Percentiles rank a stretch among this genome's conserved stretches.
Conservation (phyloP, 176 grass and related monocot species). For the Bonia amplexicaulis region DNA sequence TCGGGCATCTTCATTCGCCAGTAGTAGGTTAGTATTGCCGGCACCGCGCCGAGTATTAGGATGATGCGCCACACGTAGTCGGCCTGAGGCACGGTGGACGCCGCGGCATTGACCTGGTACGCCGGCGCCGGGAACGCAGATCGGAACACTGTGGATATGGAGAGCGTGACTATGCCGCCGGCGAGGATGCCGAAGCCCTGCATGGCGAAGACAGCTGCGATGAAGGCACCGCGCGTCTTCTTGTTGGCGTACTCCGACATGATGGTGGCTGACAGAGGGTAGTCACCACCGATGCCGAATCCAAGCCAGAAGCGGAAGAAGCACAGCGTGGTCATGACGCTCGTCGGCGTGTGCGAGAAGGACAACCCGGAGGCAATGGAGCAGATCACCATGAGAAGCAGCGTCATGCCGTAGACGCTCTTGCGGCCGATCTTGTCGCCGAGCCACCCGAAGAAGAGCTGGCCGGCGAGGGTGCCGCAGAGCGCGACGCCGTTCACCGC, state of each 20-base stretch:
- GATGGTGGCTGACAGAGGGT: conserved; percentile 73
- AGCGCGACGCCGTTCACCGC: conserved; percentile 68
- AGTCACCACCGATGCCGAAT: conserved; percentile 85
- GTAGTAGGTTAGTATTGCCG: conserved; percentile 50
- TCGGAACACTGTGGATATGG: not conserved
- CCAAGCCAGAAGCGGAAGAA: conserved; percentile 98
- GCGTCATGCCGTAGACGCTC: conserved; percentile 45
- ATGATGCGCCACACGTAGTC: conserved; percentile 70
- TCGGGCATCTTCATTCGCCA: conserved; percentile 77
- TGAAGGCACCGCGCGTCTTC: conserved; percentile 62
- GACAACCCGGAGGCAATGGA: conserved; percentile 36
- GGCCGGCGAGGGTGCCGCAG: conserved; percentile 61
- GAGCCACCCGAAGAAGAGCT: conserved; percentile 78
- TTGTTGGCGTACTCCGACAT: conserved; percentile 98
- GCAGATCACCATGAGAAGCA: conserved; percentile 33
- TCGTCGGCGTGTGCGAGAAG: not conserved
- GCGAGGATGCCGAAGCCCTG: conserved; percentile 80
- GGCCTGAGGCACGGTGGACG: conserved; percentile 36
- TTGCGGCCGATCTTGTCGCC: conserved; percentile 76
- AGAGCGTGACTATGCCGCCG: conserved; percentile 51
- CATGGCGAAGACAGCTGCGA: conserved; percentile 81
- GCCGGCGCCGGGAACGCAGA: too few species aligned
- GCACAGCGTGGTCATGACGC: conserved; percentile 66
- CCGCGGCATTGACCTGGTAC: not conserved
- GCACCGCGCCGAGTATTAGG: conserved; percentile 53